Conservation (phyloP, 129 eudicot species). For the Saposhnikovia divaricata region DNA sequence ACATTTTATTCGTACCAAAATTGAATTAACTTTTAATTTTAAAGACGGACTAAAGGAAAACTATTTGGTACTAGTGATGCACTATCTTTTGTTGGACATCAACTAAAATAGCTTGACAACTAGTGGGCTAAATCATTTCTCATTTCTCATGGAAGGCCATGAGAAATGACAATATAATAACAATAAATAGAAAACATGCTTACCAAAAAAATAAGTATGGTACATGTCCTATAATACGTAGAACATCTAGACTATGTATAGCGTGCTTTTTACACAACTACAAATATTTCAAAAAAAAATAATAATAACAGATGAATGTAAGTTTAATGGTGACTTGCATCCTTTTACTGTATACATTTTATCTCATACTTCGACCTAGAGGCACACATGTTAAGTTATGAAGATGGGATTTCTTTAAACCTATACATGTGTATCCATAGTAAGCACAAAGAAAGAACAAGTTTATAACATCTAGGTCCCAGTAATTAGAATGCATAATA, state of each 20-base stretch:
- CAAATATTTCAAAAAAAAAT: too few relatives aligned
- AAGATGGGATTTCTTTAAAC: background rate
- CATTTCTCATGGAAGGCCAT: too few relatives aligned
- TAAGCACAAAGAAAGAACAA: background rate
- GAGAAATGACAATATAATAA: too few relatives aligned
- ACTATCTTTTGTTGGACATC: too few relatives aligned
- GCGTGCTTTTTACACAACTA: background rate
- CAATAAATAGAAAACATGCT: background rate
- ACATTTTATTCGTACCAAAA: too few relatives aligned
- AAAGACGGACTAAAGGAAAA: too few relatives aligned
- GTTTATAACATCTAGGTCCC: background rate
- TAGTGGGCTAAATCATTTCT: too few relatives aligned
- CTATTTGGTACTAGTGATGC: too few relatives aligned
- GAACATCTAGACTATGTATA: background rate
- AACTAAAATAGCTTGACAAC: too few relatives aligned
- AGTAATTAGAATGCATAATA: background rate
- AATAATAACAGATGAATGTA: too few relatives aligned
- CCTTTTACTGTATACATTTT: background rate
- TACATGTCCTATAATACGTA: background rate
- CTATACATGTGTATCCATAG: background rate
- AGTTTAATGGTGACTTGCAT: background rate
- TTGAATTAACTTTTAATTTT: too few relatives aligned
- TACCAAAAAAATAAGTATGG: background rate
- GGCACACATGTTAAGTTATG: background rate
- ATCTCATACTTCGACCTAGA: background rate